Base-by-base conservation (phyloP, 345 rosid genomes). In the Euphorbia lathyris region DNA sequence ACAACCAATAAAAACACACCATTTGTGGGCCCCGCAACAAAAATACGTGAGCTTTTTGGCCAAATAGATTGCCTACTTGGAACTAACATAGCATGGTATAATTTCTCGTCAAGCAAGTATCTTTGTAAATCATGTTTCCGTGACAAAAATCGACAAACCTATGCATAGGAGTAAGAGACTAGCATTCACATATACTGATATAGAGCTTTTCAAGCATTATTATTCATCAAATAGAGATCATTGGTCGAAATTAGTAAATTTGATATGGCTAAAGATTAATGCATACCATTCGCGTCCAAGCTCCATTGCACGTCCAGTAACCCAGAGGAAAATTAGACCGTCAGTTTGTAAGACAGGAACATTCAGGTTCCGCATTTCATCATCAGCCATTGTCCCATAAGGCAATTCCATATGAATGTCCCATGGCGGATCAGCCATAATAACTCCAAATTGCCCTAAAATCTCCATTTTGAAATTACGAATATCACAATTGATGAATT, bases 371-470 rank as follows among this genome's bases (percentile, higher is more conserved):
- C 98, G 96, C 99, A 95, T 95, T 78, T 95, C 99, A 61, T 95
- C 99, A 81, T 95, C 99, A 64, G 96, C 90, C 99, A 92, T 95
- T 27, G 99, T 95, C 64, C 99, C 99, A 82, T 95, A 95, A 72
- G 99, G 99, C 78, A 95, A 83, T 77, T 95, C 99, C 99, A 95
- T 95, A 77, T 95, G 99, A 83, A 95, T 95, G 68, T 92, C 99
- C 99, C 99, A 95, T 1, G 99, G 99, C 3, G 99, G 99, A 82
- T 95, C 99, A 25, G 99, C 98, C 99, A 95, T 95, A 58, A 95
- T 93, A 68, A 95, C 96, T 72, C 99, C 99, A 64, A 92, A 92
- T 50, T 90, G 89, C 58, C 99, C 99, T 76, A 95, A 83, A 78
- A 95, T 90, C 81, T 95, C 98, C 99, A 95, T 90, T 78, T 96